Evolutionary conservation across 2,329 filamentous ascomycete genomes (phyloP).

Genomic region (Sporothrix humicola): DNA sequence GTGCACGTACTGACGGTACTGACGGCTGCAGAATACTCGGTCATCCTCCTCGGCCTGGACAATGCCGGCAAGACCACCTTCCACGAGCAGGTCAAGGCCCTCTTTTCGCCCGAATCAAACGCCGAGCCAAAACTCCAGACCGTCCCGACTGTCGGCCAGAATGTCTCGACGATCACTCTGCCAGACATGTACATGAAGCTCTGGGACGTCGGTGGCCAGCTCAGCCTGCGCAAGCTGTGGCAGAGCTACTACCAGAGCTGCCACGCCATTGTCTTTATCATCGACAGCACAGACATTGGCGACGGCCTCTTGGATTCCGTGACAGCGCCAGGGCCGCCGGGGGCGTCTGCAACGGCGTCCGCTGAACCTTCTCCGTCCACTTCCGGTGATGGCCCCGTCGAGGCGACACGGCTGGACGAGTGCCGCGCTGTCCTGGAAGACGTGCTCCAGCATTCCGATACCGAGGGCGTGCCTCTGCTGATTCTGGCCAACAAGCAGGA

Average conservation of each 20-base stretch:
- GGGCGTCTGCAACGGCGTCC: neutral
- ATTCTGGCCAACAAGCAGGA: conserved; percentile 98
- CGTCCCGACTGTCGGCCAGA: conserved; percentile 95
- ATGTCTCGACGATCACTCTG: conserved; percentile 88
- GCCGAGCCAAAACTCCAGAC: conserved; percentile 76
- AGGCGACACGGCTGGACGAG: conserved; percentile 74
- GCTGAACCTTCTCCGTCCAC: neutral
- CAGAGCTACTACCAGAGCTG: conserved; percentile 93
- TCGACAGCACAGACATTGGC: conserved; percentile 92
- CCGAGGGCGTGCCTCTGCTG: conserved; percentile 87
- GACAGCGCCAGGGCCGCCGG: neutral
- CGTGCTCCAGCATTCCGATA: conserved; percentile 84
- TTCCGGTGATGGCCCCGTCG: conserved; percentile 35
- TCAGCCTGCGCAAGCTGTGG: conserved; percentile 87
- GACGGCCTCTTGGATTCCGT: conserved; percentile 62
- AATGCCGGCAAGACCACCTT: conserved; percentile 99
- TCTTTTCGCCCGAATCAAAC: conserved; percentile 67
- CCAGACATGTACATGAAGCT: conserved; percentile 97
- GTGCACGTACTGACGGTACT: conserved; percentile 17
- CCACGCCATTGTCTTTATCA: conserved; percentile 97
- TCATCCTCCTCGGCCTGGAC: conserved; percentile 94
- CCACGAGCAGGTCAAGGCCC: conserved; percentile 91
- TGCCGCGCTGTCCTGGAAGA: conserved; percentile 88
- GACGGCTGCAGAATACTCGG: conserved; percentile 79
- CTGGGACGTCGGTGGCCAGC: conserved; percentile 96